phyloP scores from a whole-genome alignment of 2,329 filamentous ascomycete species.

The Trichophyton equinum region DNA sequence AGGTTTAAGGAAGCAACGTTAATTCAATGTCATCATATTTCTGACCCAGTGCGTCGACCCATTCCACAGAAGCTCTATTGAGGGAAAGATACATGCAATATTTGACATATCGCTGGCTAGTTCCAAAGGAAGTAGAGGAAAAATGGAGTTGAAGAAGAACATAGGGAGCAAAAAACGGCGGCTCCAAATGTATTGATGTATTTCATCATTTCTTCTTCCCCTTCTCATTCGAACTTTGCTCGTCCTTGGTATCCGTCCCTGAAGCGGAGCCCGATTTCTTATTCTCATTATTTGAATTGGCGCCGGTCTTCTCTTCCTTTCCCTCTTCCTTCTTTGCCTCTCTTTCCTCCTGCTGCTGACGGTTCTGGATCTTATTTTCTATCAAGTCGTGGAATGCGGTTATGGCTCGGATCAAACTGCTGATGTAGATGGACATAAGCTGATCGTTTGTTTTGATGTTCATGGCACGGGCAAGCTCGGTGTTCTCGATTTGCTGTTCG shows the following conservation, averaged over 20 bases:
- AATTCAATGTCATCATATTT: neutral
- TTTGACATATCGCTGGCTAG: neutral
- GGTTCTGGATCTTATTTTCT: slow-evolving; percentile 99
- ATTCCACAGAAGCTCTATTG: neutral
- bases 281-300: slow-evolving; percentile 31
- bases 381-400: slow-evolving; percentile 98
- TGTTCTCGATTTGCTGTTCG: slow-evolving; percentile 51
- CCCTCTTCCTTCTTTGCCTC: slow-evolving; percentile 64
- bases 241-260: slow-evolving; percentile 44
- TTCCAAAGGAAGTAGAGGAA: neutral
- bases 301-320: slow-evolving; percentile 38
- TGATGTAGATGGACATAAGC: slow-evolving; percentile 95
- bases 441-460: slow-evolving; percentile 99
- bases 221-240: slow-evolving; percentile 47
- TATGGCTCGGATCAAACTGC: slow-evolving; percentile 90
- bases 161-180: neutral
- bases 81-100: neutral
- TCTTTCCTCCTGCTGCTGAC: slow-evolving; percentile 92
- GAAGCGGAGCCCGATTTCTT: slow-evolving; percentile 42
- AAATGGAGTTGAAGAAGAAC: neutral
- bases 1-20: neutral
- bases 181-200: neutral
- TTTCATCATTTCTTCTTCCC: slow-evolving; percentile 48
- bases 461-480: slow-evolving; percentile 90
- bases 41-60: neutral